Conservation (phyloP, 176 grass and related monocot genomes). For the Zizania latifolia region DNA sequence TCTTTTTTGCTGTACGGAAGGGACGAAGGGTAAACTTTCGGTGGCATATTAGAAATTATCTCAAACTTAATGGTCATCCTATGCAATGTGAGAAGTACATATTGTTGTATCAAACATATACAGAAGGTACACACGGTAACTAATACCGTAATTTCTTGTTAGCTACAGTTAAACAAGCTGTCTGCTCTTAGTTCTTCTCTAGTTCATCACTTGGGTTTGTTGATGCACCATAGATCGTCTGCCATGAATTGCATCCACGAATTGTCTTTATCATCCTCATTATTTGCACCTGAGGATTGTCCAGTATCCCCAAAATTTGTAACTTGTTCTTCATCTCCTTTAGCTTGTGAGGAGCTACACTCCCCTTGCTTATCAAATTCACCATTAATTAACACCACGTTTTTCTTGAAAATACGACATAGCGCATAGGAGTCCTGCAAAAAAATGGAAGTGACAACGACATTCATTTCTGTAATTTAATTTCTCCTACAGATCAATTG, state of each 20-base stretch:
- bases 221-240: conserved; percentile 67
- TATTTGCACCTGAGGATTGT: conserved; percentile 54
- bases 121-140: conserved; percentile 18
- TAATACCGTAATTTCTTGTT: conserved; percentile 23
- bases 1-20: too few relatives aligned
- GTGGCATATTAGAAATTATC: too few relatives aligned
- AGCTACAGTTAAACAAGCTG: conserved; percentile 28
- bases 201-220: conserved; percentile 44
- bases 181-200: conserved; percentile 7
- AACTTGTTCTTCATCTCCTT: conserved; percentile 45
- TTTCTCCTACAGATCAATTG: background rate
- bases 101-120: conserved; percentile 39
- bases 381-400: conserved; percentile 40
- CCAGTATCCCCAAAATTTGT: conserved; percentile 25
- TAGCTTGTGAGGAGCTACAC: conserved; percentile 50
- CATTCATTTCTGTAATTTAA: background rate
- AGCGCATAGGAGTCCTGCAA: conserved; percentile 78
- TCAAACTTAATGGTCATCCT: conserved; percentile 32
- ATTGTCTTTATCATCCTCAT: conserved; percentile 81
- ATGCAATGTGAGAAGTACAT: conserved; percentile 22
- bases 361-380: conserved; percentile 60
- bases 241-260: conserved; percentile 99
- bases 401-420: conserved; percentile 99
- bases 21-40: too few relatives aligned
- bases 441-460: conserved; percentile 28